Evolutionary conservation across 768 basidiomycete genomes (phyloP).

Genomic region (Lactarius akahatsu): DNA sequence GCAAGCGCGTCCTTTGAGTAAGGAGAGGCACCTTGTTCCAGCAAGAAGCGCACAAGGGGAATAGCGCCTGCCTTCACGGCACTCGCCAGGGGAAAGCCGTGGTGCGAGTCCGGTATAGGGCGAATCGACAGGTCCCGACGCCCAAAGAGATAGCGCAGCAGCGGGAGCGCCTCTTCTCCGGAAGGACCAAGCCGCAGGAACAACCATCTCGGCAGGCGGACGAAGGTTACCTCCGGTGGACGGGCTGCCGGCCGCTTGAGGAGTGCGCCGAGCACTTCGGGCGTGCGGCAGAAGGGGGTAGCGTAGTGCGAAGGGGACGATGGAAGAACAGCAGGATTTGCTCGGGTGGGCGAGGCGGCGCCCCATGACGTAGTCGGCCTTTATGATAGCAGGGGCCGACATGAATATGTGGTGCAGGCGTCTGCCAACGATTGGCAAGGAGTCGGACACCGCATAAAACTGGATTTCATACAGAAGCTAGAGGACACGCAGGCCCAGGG

Average conservation of each 20-base stretch:
- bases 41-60: constrained; percentile 68
- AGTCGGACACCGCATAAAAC: constrained; percentile 60
- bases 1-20: constrained; percentile 58
- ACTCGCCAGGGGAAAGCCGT: constrained; percentile 79
- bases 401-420: constrained; percentile 55
- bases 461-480: constrained; percentile 83
- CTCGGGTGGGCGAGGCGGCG: constrained; percentile 30
- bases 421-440: constrained; percentile 59
- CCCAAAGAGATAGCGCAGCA: constrained; percentile 57
- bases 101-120: constrained; percentile 62
- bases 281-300: constrained; percentile 49
- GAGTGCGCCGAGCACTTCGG: constrained; percentile 47
- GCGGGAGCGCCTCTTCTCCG: constrained; percentile 58
- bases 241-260: constrained; percentile 34
- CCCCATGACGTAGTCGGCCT: constrained; percentile 63
- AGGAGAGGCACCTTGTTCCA: constrained; percentile 73
- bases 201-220: constrained; percentile 59
- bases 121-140: constrained; percentile 38
- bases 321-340: not conserved
- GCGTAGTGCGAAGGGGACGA: constrained; percentile 52
- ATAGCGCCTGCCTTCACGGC: constrained; percentile 67
- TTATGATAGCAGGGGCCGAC: constrained; percentile 54
- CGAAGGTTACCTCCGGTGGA: constrained; percentile 11
- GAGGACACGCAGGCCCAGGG: not conserved
- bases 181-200: constrained; percentile 48